Conservation (phyloP, 2,329 filamentous ascomycete genomes). For the Rachicladosporium sp. region DNA sequence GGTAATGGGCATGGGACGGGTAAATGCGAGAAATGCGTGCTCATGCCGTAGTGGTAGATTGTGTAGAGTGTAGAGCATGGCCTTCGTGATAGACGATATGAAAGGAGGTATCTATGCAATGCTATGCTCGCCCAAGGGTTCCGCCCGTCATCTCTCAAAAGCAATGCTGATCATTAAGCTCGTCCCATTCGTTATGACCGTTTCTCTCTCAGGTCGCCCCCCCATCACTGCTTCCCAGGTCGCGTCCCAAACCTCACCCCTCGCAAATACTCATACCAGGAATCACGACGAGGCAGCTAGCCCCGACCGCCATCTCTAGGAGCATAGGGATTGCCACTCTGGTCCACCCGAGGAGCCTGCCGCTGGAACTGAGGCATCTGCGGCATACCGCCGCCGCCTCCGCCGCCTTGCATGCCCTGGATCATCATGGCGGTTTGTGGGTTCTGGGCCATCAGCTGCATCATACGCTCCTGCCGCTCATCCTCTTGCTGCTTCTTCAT, state of each 20-base stretch:
- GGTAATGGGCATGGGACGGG: too few relatives aligned
- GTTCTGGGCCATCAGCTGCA: slow-evolving; percentile 20
- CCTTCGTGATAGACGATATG: too few relatives aligned
- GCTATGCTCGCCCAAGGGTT: too few relatives aligned
- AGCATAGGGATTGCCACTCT: slow-evolving; percentile 24
- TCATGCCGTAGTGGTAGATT: too few relatives aligned
- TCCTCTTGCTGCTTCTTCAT: slow-evolving; percentile 33
- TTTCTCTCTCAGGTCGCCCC: too few relatives aligned
- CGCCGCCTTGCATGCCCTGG: slow-evolving; percentile 8
- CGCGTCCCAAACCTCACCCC: not conserved
- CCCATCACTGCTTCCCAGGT: too few relatives aligned
- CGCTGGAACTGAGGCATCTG: not conserved
- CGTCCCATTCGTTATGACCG: too few relatives aligned
- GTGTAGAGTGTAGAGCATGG: too few relatives aligned
- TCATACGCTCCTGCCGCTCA: slow-evolving; percentile 27
- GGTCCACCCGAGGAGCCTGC: slow-evolving; percentile 13
- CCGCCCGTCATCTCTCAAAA: too few relatives aligned
- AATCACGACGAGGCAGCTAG: slow-evolving; percentile 3
- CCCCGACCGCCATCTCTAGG: slow-evolving; percentile 5
- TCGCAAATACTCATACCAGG: slow-evolving; percentile 1
- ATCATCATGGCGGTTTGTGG: slow-evolving; percentile 17
- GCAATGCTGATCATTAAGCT: too few relatives aligned
- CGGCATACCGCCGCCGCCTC: not conserved
- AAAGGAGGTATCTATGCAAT: too few relatives aligned
- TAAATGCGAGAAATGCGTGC: too few relatives aligned